Conservation (phyloP, 768 basidiomycete genomes). For the Russula abietina region DNA sequence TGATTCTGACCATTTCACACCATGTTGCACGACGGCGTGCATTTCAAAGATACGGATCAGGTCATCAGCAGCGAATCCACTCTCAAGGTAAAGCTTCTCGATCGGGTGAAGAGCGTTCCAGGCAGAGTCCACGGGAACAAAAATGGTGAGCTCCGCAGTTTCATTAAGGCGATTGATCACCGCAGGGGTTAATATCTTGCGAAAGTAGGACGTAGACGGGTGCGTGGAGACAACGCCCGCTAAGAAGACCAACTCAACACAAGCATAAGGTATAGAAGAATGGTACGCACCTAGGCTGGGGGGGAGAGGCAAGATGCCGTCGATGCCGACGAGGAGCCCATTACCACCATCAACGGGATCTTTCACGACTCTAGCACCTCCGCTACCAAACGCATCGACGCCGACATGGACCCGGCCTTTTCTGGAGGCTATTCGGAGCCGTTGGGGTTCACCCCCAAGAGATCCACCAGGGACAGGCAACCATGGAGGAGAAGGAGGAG, state of each 20-base stretch:
- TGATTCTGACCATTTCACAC: slow-evolving; percentile 62
- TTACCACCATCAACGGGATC: slow-evolving; percentile 55
- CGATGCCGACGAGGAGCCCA: slow-evolving; percentile 71
- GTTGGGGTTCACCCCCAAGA: slow-evolving; percentile 76
- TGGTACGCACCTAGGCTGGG: slow-evolving; percentile 57
- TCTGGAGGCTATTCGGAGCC: slow-evolving; percentile 55
- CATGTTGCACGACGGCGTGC: slow-evolving; percentile 57
- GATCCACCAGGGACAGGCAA: slow-evolving; percentile 77
- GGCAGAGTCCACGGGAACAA: slow-evolving; percentile 80
- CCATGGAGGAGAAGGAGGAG: slow-evolving; percentile 79
- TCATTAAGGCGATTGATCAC: slow-evolving; percentile 53
- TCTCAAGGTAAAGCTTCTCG: slow-evolving; percentile 85
- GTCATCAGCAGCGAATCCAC: slow-evolving; percentile 78
- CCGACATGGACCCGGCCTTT: slow-evolving; percentile 53
- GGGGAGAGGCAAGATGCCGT: slow-evolving; percentile 69
- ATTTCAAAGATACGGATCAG: slow-evolving; percentile 70
- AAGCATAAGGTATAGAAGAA: slow-evolving; percentile 7
- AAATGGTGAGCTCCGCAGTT: slow-evolving; percentile 74
- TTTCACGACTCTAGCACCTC: slow-evolving; percentile 63
- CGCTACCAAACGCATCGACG: slow-evolving; percentile 73
- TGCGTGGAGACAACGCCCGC: slow-evolving; percentile 56
- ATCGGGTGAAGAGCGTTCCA: slow-evolving; percentile 72
- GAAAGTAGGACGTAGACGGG: slow-evolving; percentile 64
- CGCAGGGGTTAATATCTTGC: slow-evolving; percentile 60
- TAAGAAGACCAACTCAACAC: slow-evolving; percentile 29